phyloP scores from a whole-genome alignment of 495 filamentous ascomycete genomes.

The Zalerion maritima region DNA sequence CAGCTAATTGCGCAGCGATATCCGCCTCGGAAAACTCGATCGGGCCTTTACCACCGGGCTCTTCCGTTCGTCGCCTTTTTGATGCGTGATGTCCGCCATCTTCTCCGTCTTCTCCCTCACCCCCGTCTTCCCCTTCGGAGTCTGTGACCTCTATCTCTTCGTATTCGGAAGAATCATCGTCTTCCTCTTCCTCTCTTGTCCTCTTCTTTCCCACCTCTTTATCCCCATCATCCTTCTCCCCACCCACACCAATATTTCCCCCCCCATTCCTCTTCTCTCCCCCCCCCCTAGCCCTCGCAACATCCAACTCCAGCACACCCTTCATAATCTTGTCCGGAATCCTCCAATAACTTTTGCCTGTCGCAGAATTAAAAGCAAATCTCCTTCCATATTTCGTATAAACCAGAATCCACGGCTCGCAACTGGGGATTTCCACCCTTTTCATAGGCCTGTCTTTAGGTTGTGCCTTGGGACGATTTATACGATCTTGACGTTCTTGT shows the following conservation, averaged over 20 bases:
- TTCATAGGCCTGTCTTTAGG: slow-evolving; percentile 68
- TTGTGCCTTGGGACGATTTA: slow-evolving; percentile 41
- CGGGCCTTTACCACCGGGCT: slow-evolving; percentile 35
- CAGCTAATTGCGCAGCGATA: slow-evolving; percentile 78
- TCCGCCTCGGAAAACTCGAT: slow-evolving; percentile 92
- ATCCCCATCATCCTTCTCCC: background rate
- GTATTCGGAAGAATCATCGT: slow-evolving; percentile 49
- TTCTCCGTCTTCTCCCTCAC: slow-evolving; percentile 19
- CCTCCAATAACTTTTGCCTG: slow-evolving; percentile 83
- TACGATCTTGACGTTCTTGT: slow-evolving; percentile 14
- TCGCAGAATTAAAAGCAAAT: slow-evolving; percentile 75
- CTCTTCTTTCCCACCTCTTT: slow-evolving; percentile 8
- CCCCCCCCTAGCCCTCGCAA: slow-evolving; percentile 28
- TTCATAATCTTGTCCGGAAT: slow-evolving; percentile 73
- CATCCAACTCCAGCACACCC: slow-evolving; percentile 59
- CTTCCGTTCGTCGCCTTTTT: slow-evolving; percentile 55
- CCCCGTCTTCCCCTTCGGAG: slow-evolving; percentile 33
- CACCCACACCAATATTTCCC: background rate
- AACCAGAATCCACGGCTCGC: slow-evolving; percentile 82
- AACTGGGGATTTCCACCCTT: slow-evolving; percentile 63
- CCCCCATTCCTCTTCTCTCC: slow-evolving; percentile 7
- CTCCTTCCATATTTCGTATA: slow-evolving; percentile 76
- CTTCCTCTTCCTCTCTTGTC: slow-evolving; percentile 16
- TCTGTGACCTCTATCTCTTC: slow-evolving; percentile 84
- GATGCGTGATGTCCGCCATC: slow-evolving; percentile 35